A percentile compares a stretch with the other conserved stretches of the same genome.
Conservation (phyloP, 2,329 filamentous ascomycete genomes). For the Colletotrichum noveboracense region DNA sequence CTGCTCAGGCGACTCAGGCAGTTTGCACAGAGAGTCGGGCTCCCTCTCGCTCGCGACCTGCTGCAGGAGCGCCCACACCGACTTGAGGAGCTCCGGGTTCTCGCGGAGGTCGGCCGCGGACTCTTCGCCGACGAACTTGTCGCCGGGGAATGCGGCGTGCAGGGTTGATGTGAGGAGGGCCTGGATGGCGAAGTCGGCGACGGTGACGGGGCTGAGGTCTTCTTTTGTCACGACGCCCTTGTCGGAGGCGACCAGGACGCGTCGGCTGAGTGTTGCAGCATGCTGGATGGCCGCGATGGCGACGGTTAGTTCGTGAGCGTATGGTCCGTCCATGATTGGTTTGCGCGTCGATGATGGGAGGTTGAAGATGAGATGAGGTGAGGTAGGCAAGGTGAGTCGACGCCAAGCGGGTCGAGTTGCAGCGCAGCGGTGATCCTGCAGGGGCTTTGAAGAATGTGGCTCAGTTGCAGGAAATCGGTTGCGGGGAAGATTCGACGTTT, state of each 20-base stretch:
- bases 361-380: not conserved
- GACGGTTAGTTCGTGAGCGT: slow-evolving; percentile 45
- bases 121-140: slow-evolving; percentile 62
- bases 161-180: slow-evolving; percentile 58
- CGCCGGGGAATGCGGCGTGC: slow-evolving; percentile 53
- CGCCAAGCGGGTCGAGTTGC: not conserved
- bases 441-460: not conserved
- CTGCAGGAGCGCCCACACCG: slow-evolving; percentile 53
- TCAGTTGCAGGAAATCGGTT: not conserved
- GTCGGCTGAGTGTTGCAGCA: slow-evolving; percentile 55
- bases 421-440: not conserved
- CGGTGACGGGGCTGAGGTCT: slow-evolving; percentile 62
- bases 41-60: slow-evolving; percentile 33
- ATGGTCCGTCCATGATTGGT: slow-evolving; percentile 45
- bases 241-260: slow-evolving; percentile 50
- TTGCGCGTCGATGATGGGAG: not conserved
- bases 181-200: slow-evolving; percentile 65
- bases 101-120: slow-evolving; percentile 51
- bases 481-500: not conserved
- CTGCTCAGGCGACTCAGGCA: slow-evolving; percentile 45
- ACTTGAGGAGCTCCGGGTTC: slow-evolving; percentile 45
- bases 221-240: slow-evolving; percentile 58
- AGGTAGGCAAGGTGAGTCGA: not conserved
- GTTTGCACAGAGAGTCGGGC: slow-evolving; percentile 27
- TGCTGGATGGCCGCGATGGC: slow-evolving; percentile 47